phyloP scores from a whole-genome alignment of 2,329 filamentous ascomycete species.

The Cytospora piceae region DNA sequence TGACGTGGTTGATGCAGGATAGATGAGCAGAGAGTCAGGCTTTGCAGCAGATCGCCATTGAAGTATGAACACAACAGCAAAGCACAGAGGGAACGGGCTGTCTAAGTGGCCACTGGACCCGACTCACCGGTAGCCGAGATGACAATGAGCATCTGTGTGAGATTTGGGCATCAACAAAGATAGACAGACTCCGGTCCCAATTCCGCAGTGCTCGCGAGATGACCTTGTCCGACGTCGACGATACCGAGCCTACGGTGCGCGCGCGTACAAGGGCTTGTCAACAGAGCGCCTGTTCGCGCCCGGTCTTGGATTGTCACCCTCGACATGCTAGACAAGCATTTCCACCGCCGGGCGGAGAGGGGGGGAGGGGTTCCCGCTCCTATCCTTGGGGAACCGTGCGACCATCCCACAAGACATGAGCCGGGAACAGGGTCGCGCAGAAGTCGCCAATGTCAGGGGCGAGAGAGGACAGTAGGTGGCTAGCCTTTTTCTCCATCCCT shows the following conservation, averaged over 20 bases:
- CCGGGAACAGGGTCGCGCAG: conserved; percentile 1
- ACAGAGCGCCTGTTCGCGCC: conserved; percentile 5
- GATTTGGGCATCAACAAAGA: conserved; percentile 12
- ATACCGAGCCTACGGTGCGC: conserved; percentile 20
- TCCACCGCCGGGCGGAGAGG: conserved; percentile 9
- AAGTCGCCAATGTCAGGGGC: conserved; percentile 7
- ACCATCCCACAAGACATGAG: background rate
- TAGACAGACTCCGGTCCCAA: background rate
- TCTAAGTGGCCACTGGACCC: background rate
- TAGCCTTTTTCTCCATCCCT: background rate
- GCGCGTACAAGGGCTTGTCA: conserved; percentile 8
- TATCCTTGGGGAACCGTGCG: background rate
- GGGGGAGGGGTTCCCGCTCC: background rate
- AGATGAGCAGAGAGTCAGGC: background rate
- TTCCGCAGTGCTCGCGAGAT: conserved; percentile 3
- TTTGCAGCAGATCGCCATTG: background rate
- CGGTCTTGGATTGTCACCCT: conserved; percentile 14
- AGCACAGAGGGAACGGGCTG: background rate
- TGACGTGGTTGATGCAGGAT: background rate
- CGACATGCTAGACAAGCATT: conserved; percentile 19
- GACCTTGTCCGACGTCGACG: conserved; percentile 8
- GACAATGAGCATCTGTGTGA: background rate
- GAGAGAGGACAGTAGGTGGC: conserved; percentile 2
- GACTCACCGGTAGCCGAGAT: background rate
- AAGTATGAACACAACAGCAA: background rate